phyloP scores from a whole-genome alignment of 2,329 filamentous ascomycete genomes.

The Colletotrichum sp. region DNA sequence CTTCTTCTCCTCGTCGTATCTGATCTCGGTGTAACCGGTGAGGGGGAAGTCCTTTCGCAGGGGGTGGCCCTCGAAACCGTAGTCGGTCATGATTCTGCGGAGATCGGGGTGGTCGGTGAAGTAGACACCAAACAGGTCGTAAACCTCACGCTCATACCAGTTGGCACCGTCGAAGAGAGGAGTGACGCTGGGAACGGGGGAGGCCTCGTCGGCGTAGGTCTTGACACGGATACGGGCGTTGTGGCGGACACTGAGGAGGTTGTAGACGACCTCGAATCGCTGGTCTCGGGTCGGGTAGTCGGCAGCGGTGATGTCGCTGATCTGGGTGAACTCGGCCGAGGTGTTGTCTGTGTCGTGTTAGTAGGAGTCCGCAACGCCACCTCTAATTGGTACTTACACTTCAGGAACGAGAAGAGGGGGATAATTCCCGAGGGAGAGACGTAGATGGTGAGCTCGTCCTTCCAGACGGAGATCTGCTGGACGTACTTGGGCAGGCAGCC shows the following conservation, averaged over 20 bases:
- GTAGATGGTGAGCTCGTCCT: constrained; percentile 96
- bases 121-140: constrained; percentile 97
- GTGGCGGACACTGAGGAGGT: constrained; percentile 92
- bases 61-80: constrained; percentile 97
- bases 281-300: constrained; percentile 96
- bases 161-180: constrained; percentile 92
- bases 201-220: constrained; percentile 97
- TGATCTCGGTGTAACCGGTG: constrained; percentile 96
- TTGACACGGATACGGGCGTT: constrained; percentile 97
- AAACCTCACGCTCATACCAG: constrained; percentile 98
- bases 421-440: constrained; percentile 88
- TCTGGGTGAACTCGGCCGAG: constrained; percentile 92
- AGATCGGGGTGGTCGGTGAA: constrained; percentile 95
- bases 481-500: constrained; percentile 97
- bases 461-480: constrained; percentile 99
- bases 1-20: constrained; percentile 99
- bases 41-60: constrained; percentile 97
- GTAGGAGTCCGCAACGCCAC: neutral
- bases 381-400: constrained; percentile 54
- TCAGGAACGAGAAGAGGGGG: constrained; percentile 92
- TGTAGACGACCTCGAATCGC: constrained; percentile 98
- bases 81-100: constrained; percentile 98
- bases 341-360: constrained; percentile 74
- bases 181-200: constrained; percentile 88
- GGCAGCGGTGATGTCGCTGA: constrained; percentile 91